Evolutionary conservation across 2,329 filamentous ascomycete genomes (phyloP).

Genomic region (Colletotrichum aenigma): DNA sequence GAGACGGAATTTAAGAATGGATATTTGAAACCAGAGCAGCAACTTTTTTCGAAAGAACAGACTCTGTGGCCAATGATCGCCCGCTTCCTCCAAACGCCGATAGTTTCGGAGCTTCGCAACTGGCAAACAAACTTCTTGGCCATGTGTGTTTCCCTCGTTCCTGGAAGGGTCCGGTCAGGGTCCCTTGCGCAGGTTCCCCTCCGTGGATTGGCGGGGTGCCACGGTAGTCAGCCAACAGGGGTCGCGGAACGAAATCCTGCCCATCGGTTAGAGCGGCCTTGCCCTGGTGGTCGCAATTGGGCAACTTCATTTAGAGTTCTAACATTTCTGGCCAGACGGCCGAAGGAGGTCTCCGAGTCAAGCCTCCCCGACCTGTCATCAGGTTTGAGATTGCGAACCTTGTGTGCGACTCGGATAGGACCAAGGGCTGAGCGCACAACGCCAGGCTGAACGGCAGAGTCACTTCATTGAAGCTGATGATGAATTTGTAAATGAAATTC

Average conservation of each 20-base stretch:
- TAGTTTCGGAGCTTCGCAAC: background rate
- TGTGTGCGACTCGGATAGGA: background rate
- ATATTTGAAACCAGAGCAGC: background rate
- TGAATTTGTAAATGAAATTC: background rate
- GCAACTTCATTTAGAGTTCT: background rate
- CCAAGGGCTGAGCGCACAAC: background rate
- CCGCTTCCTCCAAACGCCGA: background rate
- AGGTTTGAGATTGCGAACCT: background rate
- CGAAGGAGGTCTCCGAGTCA: background rate
- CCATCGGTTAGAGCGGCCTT: background rate
- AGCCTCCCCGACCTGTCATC: background rate
- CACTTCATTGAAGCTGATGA: background rate
- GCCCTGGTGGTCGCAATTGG: background rate
- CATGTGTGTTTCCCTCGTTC: background rate
- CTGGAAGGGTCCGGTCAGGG: background rate
- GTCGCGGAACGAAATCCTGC: background rate
- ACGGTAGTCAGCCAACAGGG: background rate
- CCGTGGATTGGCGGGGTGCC: background rate
- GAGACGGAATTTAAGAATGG: background rate
- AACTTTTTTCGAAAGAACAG: background rate
- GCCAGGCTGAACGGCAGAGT: background rate
- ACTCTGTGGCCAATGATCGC: background rate
- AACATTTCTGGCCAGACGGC: background rate
- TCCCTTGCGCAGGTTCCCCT: background rate
- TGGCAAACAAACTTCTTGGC: background rate